Conservation (phyloP, 305 asterid species). For the Striga hermonthica region DNA sequence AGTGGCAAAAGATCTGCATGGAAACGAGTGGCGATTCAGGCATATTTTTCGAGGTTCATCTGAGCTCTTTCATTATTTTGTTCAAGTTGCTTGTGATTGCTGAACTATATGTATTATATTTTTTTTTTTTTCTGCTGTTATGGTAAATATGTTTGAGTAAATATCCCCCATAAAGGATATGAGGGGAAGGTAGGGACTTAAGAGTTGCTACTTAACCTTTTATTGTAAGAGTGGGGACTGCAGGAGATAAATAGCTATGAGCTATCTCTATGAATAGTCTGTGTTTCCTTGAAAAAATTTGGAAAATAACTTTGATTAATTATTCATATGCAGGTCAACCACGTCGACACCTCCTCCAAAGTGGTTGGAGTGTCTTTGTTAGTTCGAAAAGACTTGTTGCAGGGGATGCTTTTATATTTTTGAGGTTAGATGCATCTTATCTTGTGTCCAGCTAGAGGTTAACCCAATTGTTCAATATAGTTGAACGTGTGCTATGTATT, state of each 20-base stretch:
- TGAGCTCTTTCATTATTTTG: conserved; percentile 14
- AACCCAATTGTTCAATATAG: background rate
- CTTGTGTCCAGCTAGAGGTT: background rate
- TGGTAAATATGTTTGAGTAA: background rate
- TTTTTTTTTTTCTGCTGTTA: background rate
- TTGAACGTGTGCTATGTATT: conserved; percentile 6
- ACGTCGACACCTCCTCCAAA: conserved; percentile 88
- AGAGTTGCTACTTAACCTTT: too few relatives aligned
- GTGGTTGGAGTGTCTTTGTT: conserved; percentile 97
- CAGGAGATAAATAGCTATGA: too few relatives aligned
- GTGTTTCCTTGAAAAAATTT: background rate
- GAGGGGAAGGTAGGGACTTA: too few relatives aligned
- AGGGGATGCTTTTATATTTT: conserved; percentile 92
- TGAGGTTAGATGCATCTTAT: conserved; percentile 47
- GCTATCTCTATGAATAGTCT: too few relatives aligned
- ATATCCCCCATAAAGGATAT: too few relatives aligned
- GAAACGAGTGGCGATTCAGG: conserved; percentile 10
- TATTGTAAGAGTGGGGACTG: too few relatives aligned
- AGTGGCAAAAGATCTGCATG: conserved; percentile 9
- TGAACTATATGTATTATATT: background rate
- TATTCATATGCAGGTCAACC: conserved; percentile 72
- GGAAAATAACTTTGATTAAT: conserved; percentile 18
- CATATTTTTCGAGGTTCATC: conserved; percentile 44
- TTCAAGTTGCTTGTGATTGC: conserved; percentile 11
- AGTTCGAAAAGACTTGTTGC: conserved; percentile 94